A percentile compares a stretch with the other conserved stretches of the same genome.
Conservation (phyloP, 1,284 basidiomycete genomes). For the Kwoniella shivajii region DNA sequence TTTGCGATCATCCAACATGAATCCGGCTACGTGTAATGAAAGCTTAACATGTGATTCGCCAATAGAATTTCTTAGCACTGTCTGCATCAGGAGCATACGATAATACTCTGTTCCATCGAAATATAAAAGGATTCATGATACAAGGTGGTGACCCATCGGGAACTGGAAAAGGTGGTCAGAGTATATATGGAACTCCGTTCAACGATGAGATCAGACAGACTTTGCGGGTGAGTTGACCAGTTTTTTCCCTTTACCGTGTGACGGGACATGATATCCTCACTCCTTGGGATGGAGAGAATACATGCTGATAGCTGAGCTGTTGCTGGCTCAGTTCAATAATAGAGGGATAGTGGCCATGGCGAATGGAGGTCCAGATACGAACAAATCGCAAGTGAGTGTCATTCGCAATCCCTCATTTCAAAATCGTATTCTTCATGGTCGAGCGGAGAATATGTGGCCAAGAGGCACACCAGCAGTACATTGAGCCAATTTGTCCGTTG, state of each 20-base stretch:
- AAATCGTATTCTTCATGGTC: neutral
- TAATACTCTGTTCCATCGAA: conserved; percentile 82
- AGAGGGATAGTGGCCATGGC: conserved; percentile 96
- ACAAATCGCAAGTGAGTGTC: conserved; percentile 67
- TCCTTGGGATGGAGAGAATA: too few relatives aligned
- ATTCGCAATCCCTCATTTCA: neutral
- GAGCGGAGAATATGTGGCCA: too few relatives aligned
- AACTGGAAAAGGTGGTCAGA: conserved; percentile 59
- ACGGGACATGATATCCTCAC: too few relatives aligned
- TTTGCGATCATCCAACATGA: neutral
- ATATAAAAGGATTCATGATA: conserved; percentile 94
- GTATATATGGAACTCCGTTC: conserved; percentile 72
- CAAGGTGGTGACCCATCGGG: conserved; percentile 87
- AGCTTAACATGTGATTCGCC: neutral
- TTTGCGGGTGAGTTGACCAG: conserved; percentile 66
- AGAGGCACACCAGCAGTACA: too few relatives aligned
- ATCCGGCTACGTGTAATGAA: neutral
- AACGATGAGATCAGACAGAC: conserved; percentile 87
- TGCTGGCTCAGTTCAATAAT: conserved; percentile 74
- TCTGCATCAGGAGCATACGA: conserved; percentile 89
- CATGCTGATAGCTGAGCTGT: neutral
- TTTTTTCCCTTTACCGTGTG: too few relatives aligned
- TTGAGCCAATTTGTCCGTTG: too few relatives aligned
- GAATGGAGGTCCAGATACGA: conserved; percentile 87
- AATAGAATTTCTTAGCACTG: conserved; percentile 89